A percentile compares a stretch with the other conserved stretches of the same genome.
These are phyloP conservation scores for Exophiala aquamarina DNA, from an alignment of 2,329 filamentous ascomycete genomes.

Conservation along the genomic window DNA sequence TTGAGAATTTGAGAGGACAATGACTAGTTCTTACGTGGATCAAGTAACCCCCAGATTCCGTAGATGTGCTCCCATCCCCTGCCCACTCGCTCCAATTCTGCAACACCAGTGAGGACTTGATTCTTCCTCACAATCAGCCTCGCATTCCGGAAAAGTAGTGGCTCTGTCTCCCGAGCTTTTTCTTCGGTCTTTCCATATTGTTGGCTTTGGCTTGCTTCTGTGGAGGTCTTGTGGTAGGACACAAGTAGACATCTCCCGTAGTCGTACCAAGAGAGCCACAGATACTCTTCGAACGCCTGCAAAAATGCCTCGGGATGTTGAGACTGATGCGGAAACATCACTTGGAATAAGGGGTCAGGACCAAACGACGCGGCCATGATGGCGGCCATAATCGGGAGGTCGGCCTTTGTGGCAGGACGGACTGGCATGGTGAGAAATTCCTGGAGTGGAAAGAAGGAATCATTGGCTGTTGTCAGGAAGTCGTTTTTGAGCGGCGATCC, in stretches of 20 bases:
- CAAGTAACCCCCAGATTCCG: slow-evolving; percentile 16
- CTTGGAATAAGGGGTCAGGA: slow-evolving; percentile 8
- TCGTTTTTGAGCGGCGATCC: too few relatives aligned
- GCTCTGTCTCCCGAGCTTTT: neutral
- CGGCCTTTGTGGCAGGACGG: slow-evolving; percentile 9
- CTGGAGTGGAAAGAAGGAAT: too few relatives aligned
- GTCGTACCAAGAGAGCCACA: slow-evolving; percentile 14
- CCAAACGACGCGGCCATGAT: slow-evolving; percentile 14
- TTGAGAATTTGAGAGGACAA: neutral
- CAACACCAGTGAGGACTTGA: slow-evolving; percentile 17
- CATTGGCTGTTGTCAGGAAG: too few relatives aligned
- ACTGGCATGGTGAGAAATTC: slow-evolving; percentile 18
- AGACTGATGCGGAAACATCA: slow-evolving; percentile 11
- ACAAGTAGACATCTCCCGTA: slow-evolving; percentile 12
- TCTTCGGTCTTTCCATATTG: neutral
- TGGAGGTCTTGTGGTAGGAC: slow-evolving; percentile 4
- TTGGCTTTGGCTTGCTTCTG: neutral
- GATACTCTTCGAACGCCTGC: slow-evolving; percentile 4
- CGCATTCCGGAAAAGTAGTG: slow-evolving; percentile 1
- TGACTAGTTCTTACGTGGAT: slow-evolving; percentile 21
- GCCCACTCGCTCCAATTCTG: slow-evolving; percentile 16
- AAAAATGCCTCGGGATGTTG: slow-evolving; percentile 14
- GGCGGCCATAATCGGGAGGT: slow-evolving; percentile 17
- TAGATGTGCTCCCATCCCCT: slow-evolving; percentile 11
- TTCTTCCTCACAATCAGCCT: neutral